Evolutionary conservation across 2,329 filamentous ascomycete genomes (phyloP).

Genomic region (Cladosporium sp.): DNA sequence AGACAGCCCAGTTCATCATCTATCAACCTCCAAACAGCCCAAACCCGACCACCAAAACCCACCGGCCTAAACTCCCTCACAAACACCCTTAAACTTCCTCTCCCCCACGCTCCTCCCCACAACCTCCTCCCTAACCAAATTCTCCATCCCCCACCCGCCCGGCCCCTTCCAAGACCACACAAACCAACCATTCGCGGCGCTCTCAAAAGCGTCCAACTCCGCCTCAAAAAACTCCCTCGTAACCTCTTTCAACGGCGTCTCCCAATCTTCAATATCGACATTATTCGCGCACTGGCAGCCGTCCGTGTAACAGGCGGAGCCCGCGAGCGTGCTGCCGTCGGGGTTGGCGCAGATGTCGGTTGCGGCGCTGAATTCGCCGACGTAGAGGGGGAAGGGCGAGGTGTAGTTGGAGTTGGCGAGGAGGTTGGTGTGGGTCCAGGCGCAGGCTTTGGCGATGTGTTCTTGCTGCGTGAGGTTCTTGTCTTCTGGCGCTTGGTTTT

Average conservation of each 20-base stretch:
- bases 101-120: constrained; percentile 36
- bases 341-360: constrained; percentile 42
- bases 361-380: constrained; percentile 42
- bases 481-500: constrained; percentile 37
- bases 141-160: constrained; percentile 39
- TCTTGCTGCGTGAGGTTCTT: constrained; percentile 34
- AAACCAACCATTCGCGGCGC: constrained; percentile 37
- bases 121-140: constrained; percentile 36
- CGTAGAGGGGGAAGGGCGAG: constrained; percentile 31
- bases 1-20: too few relatives aligned
- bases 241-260: constrained; percentile 34
- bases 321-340: constrained; percentile 35
- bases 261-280: constrained; percentile 32
- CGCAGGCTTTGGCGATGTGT: constrained; percentile 41
- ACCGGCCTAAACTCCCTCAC: constrained; percentile 1
- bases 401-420: constrained; percentile 28
- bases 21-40: background rate
- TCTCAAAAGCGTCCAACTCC: constrained; percentile 41
- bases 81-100: constrained; percentile 25
- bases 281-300: constrained; percentile 37
- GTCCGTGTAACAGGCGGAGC: constrained; percentile 27
- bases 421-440: constrained; percentile 28
- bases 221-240: constrained; percentile 40
- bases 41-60: background rate
- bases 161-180: constrained; percentile 41